These are phyloP conservation scores for Pisolithus thermaeus DNA, from an alignment of 1,284 basidiomycete genomes.

Conservation along the genomic window DNA sequence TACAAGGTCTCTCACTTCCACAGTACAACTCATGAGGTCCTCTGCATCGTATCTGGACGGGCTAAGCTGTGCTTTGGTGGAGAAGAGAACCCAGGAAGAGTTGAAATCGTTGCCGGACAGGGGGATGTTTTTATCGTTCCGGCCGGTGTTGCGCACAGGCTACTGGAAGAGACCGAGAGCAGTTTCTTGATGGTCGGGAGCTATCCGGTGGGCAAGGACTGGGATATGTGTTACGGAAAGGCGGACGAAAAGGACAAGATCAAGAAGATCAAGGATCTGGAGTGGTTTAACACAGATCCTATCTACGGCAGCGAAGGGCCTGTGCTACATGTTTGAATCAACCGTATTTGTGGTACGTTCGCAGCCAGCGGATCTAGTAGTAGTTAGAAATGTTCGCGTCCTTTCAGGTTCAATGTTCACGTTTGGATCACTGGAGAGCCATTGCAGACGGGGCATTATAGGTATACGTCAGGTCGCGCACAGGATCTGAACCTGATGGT, in stretches of 20 bases:
- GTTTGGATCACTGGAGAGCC: too few species aligned
- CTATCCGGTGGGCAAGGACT: constrained; percentile 32
- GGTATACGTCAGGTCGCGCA: too few species aligned
- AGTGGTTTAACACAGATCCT: constrained; percentile 36
- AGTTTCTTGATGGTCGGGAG: constrained; percentile 38
- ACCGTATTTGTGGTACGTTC: too few species aligned
- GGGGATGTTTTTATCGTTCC: constrained; percentile 39
- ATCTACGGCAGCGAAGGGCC: constrained; percentile 36
- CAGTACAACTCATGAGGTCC: constrained; percentile 37
- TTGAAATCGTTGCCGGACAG: constrained; percentile 27
- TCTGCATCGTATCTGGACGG: constrained; percentile 24
- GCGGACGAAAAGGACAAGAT: constrained; percentile 24
- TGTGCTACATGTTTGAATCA: constrained; percentile 7
- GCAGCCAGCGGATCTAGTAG: too few species aligned
- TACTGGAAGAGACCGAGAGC: constrained; percentile 28
- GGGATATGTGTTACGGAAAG: constrained; percentile 36
- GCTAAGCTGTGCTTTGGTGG: constrained; percentile 37
- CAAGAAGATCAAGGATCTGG: constrained; percentile 25
- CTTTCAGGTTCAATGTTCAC: too few species aligned
- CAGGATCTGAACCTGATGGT: too few species aligned
- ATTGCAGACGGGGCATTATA: too few species aligned
- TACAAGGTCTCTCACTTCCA: constrained; percentile 39
- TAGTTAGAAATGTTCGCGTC: too few species aligned
- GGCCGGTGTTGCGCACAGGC: constrained; percentile 15
- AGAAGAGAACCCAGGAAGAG: constrained; percentile 28